A percentile compares a stretch with the other conserved stretches of the same genome.
Conservation (phyloP, 2,329 filamentous ascomycete genomes). For the Fusarium concolor region DNA sequence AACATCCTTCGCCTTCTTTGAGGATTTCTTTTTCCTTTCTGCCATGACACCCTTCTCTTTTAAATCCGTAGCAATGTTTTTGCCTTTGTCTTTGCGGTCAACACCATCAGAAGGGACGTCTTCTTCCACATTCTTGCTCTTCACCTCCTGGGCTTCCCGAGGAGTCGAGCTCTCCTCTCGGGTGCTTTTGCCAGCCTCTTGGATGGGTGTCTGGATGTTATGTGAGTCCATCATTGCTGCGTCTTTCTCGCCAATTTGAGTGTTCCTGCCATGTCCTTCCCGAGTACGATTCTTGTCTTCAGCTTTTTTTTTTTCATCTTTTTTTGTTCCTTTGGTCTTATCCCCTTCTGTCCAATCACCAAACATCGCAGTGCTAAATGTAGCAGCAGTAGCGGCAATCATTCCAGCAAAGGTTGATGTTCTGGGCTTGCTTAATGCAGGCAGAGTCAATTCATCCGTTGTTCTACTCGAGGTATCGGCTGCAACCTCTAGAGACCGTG, state of each 20-base stretch:
- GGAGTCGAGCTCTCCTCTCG: slow-evolving; percentile 44
- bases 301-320: slow-evolving; percentile 11
- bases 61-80: slow-evolving; percentile 12
- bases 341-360: slow-evolving; percentile 48
- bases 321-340: slow-evolving; percentile 54
- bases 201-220: not conserved
- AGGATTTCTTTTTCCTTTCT: slow-evolving; percentile 4
- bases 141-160: not conserved
- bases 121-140: slow-evolving; percentile 17
- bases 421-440: slow-evolving; percentile 5
- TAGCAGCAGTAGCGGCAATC: slow-evolving; percentile 39
- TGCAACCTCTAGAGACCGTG: not conserved
- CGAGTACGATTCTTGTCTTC: not conserved
- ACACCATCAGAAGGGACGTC: slow-evolving; percentile 48
- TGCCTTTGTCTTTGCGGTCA: slow-evolving; percentile 18
- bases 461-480: not conserved
- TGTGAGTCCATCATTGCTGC: not conserved
- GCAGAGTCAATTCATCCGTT: not conserved
- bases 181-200: slow-evolving; percentile 33
- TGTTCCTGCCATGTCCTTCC: not conserved
- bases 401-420: slow-evolving; percentile 24
- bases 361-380: slow-evolving; percentile 31
- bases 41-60: slow-evolving; percentile 3
- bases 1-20: slow-evolving; percentile 4
- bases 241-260: not conserved